Conservation (phyloP, 2,329 filamentous ascomycete species). For the Sporothrix pallida region DNA sequence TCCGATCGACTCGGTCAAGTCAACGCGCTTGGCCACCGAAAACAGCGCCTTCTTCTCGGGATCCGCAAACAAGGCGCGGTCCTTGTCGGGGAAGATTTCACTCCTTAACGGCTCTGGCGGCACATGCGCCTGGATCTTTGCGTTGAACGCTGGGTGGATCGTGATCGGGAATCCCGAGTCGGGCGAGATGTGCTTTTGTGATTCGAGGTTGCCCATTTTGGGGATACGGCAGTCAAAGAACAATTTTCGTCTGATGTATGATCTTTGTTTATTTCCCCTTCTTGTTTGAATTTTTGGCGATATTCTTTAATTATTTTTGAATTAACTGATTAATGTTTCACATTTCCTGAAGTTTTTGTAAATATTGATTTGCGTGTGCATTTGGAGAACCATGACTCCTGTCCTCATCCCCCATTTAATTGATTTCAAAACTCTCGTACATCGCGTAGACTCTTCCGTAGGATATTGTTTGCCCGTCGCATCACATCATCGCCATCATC, state of each 20-base stretch:
- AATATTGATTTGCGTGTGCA: too few species aligned
- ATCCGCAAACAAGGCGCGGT: constrained; percentile 52
- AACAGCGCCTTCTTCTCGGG: constrained; percentile 53
- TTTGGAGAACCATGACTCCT: too few species aligned
- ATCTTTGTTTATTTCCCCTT: neutral
- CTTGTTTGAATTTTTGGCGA: neutral
- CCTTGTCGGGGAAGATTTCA: constrained; percentile 44
- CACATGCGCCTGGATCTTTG: constrained; percentile 50
- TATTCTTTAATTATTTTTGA: neutral
- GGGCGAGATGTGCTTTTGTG: constrained; percentile 55
- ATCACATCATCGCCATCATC: constrained; percentile 4
- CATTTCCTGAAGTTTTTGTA: neutral
- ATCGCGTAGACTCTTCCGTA: neutral
- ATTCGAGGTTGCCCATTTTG: constrained; percentile 48
- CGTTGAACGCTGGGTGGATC: constrained; percentile 55
- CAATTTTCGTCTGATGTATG: neutral
- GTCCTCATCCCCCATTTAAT: neutral
- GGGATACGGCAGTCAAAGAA: neutral
- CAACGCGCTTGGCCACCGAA: constrained; percentile 46
- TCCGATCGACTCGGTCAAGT: constrained; percentile 54
- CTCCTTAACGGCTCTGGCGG: constrained; percentile 49
- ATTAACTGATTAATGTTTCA: neutral
- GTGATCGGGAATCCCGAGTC: constrained; percentile 55
- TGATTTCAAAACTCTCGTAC: neutral
- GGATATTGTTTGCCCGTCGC: neutral